Percentiles rank a stretch among this genome's conserved stretches.
Evolutionary conservation across 169 alveolate species (phyloP).

Genomic region (Eimeria tenella): DNA sequence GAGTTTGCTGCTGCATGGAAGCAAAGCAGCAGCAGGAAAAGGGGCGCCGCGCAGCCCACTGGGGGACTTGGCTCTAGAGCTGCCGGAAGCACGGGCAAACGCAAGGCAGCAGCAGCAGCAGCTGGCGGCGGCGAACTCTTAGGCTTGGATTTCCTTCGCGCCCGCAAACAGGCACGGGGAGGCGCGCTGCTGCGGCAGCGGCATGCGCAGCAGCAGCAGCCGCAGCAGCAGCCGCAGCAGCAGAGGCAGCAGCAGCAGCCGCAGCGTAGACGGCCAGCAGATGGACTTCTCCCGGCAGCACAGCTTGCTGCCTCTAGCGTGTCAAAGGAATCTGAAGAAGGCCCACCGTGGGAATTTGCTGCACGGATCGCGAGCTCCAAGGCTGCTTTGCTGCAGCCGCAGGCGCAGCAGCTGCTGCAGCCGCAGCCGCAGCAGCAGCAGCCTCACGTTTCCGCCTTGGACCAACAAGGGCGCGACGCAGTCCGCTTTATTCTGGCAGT

Average conservation of each 20-base stretch:
- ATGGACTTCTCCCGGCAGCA: neutral
- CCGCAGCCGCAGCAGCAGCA: neutral
- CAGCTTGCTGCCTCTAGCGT: neutral
- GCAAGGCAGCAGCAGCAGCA: constrained; percentile 25
- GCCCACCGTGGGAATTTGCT: neutral
- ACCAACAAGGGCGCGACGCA: constrained; percentile 14
- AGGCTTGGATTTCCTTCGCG: constrained; percentile 35
- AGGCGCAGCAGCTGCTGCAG: neutral
- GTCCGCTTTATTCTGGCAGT: constrained; percentile 16
- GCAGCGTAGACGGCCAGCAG: neutral
- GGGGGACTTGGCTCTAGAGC: neutral
- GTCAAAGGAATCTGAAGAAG: neutral
- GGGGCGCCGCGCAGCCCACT: neutral
- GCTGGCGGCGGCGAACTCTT: constrained; percentile 14
- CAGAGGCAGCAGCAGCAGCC: neutral
- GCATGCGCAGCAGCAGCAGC: neutral
- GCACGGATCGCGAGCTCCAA: neutral
- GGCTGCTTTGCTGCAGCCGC: neutral
- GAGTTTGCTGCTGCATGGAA: constrained; percentile 62
- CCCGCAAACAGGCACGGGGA: constrained; percentile 25
- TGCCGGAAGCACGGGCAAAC: neutral
- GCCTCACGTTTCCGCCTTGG: neutral
- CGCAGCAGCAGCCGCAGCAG: neutral
- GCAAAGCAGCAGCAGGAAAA: constrained; percentile 50
- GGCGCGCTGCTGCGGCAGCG: constrained; percentile 17